Conservation (phyloP, 1,284 basidiomycete genomes). For the Austropuccinia psidii region DNA sequence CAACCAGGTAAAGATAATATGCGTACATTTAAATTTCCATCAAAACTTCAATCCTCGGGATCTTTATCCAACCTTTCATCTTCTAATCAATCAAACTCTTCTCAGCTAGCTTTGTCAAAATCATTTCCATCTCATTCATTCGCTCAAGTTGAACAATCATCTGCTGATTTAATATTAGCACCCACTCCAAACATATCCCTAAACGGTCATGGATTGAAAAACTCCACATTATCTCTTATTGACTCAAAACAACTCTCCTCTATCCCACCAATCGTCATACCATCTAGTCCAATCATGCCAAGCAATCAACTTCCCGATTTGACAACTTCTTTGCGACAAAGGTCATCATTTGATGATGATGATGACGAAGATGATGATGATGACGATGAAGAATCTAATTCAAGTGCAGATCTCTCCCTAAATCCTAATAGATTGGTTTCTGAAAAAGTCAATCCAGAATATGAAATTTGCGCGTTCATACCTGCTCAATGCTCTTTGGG, state of each 20-base stretch:
- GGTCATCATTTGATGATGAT: constrained; percentile 31
- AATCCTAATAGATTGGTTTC: too few relatives aligned
- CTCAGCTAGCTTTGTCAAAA: neutral
- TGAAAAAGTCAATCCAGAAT: too few relatives aligned
- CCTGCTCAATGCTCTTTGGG: too few relatives aligned
- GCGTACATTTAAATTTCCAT: constrained; percentile 31
- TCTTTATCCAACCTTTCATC: constrained; percentile 15
- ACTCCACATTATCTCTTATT: too few relatives aligned
- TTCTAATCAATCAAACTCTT: neutral
- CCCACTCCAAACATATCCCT: neutral
- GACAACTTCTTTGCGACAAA: neutral
- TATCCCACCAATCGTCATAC: neutral
- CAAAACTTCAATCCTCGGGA: neutral
- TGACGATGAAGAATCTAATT: neutral
- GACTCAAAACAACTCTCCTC: neutral
- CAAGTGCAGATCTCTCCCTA: too few relatives aligned
- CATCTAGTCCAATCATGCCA: neutral
- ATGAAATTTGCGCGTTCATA: too few relatives aligned
- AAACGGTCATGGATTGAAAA: neutral
- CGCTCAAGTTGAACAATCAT: neutral
- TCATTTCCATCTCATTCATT: neutral
- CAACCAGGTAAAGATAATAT: constrained; percentile 36
- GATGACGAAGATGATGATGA: neutral
- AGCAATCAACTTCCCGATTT: neutral
- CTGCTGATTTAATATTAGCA: neutral